Evolutionary conservation across 2,329 filamentous ascomycete species (phyloP), one percentile per base, ranked within the genome.

Genomic region (Alternaria sp.): DNA sequence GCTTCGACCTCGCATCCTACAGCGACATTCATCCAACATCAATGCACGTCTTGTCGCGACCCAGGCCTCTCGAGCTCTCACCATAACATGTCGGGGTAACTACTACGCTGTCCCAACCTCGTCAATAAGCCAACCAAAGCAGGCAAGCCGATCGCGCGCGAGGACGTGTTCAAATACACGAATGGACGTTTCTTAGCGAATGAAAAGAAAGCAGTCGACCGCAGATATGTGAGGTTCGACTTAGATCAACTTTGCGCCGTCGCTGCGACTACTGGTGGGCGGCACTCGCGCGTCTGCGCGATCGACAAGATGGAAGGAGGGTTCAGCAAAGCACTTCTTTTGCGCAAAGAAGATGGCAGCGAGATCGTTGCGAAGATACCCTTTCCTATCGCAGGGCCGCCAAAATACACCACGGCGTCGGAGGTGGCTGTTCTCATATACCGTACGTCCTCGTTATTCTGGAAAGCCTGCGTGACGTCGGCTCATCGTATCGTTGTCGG

Each of bases 301-400:
- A 73, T 79, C 21, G 76, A 77, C 26, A 80, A 80, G 44, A 63
- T 77, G 45, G 78, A 79, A 57, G 76, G 78, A 28, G 72, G 70
- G 12, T 75, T 72, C 64, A 80, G 74, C 63, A 78, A 74, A 59
- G 72, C 66, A 10, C 67, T 79, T 5, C 57, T 80, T 28, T 36
- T 80, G 50, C 65, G 49, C 12, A 62, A 65, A 56, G 63, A 69
- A 47, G 68, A 72, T 62, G 63, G 59, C 11, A 64, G 59, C 12
- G 63, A 70, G 53, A 3, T 68, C 15, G 47, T 69, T 50, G 69
- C 63, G 13, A 72, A 72, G 52, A 62, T 69, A 15, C 67, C 77
- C 0, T 77, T 75, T 63, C 70, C 73, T 8, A 77, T 74, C 61
- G 72, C 76, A 44, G 76, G 78, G 5, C 65, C 66, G 7, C 59